A percentile compares a stretch with the other conserved stretches of the same genome.
These are phyloP conservation scores for Sphagnum magellanicum DNA, from an alignment of 228 moss, liverwort and hornwort genomes.

Conservation along the genomic window DNA sequence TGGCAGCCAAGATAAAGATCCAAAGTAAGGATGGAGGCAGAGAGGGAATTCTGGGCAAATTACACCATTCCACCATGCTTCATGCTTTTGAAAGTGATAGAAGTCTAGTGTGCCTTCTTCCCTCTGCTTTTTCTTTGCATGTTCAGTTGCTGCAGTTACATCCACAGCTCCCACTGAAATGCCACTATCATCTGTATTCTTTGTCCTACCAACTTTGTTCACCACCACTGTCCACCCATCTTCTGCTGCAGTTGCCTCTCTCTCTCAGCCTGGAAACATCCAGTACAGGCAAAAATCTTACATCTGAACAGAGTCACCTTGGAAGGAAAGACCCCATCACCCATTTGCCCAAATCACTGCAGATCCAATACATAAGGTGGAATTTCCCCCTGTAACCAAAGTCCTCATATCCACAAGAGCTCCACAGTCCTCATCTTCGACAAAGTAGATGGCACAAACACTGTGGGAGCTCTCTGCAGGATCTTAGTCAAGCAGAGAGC, in stretches of 20 bases:
- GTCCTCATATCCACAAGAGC: no score
- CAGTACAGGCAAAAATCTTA: background rate
- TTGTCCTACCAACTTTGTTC: slow-evolving; percentile 71
- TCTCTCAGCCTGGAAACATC: slow-evolving; percentile 17
- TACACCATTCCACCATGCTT: slow-evolving; percentile 69
- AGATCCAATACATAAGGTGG: no score
- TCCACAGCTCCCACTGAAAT: slow-evolving; percentile 76
- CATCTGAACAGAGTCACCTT: background rate
- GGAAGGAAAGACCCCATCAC: background rate
- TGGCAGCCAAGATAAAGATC: background rate
- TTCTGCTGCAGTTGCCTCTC: slow-evolving; percentile 51
- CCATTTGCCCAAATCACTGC: no score
- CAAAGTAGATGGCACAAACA: no score
- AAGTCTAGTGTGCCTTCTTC: slow-evolving; percentile 61
- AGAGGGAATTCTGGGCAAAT: background rate
- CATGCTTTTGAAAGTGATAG: slow-evolving; percentile 92
- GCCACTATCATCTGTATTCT: slow-evolving; percentile 62
- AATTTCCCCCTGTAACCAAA: no score
- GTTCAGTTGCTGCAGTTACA: slow-evolving; percentile 49
- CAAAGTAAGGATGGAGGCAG: background rate
- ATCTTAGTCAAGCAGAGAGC: no score
- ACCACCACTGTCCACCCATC: slow-evolving; percentile 96
- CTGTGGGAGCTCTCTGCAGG: no score
- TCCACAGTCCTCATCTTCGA: no score
- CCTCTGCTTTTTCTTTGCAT: slow-evolving; percentile 55